Evolutionary conservation across 1,284 basidiomycete species (phyloP).

Genomic region (Trichosporon faecale): DNA sequence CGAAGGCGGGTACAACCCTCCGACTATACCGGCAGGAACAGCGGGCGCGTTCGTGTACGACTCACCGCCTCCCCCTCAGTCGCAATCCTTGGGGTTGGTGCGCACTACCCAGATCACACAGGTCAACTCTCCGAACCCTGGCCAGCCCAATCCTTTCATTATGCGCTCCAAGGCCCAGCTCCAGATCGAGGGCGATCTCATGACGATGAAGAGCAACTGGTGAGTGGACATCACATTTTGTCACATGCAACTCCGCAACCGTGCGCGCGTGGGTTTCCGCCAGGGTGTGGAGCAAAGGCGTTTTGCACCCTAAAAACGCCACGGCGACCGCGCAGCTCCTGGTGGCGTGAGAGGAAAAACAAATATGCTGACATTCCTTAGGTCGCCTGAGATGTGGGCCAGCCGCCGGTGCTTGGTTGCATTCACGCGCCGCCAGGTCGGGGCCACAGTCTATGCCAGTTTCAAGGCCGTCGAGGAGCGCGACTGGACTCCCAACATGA

Average conservation of each 20-base stretch:
- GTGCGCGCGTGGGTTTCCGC: neutral
- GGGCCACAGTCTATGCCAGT: constrained; percentile 54
- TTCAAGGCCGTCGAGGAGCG: constrained; percentile 54
- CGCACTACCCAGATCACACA: constrained; percentile 46
- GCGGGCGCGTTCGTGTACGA: constrained; percentile 24
- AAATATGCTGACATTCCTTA: constrained; percentile 15
- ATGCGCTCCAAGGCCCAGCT: constrained; percentile 42
- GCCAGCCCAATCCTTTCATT: constrained; percentile 27
- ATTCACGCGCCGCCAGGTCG: constrained; percentile 57
- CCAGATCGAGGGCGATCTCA: constrained; percentile 54
- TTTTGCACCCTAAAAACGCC: neutral
- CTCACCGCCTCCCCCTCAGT: constrained; percentile 31
- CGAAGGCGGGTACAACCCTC: constrained; percentile 10
- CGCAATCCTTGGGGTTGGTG: constrained; percentile 35
- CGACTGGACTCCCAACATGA: constrained; percentile 53
- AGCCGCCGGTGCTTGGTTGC: constrained; percentile 56
- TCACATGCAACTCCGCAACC: neutral
- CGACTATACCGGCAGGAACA: constrained; percentile 11
- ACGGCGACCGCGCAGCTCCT: neutral
- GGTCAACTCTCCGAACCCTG: constrained; percentile 25
- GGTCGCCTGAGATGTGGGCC: constrained; percentile 56
- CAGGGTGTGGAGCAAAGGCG: neutral
- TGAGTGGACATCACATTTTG: constrained; percentile 30
- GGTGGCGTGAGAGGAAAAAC: constrained; percentile 2
- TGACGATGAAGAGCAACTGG: constrained; percentile 58